A percentile compares a stretch with the other conserved stretches of the same genome.
Evolutionary conservation across 805 yeast genomes (phyloP).

Genomic region (Metschnikowia koreensis): DNA sequence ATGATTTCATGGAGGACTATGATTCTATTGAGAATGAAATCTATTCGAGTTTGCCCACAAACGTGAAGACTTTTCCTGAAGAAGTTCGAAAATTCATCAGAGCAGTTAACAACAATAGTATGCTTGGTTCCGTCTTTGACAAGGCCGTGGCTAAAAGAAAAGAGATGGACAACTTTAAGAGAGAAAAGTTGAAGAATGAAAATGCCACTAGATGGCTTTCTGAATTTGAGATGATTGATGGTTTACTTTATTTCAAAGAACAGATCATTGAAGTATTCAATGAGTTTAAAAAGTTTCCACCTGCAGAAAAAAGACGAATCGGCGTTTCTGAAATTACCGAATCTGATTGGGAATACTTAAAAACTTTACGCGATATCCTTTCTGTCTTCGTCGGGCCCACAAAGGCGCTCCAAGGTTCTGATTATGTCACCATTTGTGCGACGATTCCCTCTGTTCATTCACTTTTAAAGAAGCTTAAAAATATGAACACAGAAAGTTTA

Average conservation of each 20-base stretch:
- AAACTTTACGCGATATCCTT: constrained; percentile 1
- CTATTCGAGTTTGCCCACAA: background rate
- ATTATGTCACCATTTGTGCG: constrained; percentile 1
- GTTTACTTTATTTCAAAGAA: constrained; percentile 1
- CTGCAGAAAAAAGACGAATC: background rate
- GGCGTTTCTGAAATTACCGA: background rate
- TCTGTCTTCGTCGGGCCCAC: constrained; percentile 2
- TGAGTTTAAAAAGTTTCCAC: background rate
- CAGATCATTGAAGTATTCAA: constrained; percentile 1
- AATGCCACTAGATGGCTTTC: constrained; percentile 1
- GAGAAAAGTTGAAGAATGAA: background rate
- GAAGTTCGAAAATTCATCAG: background rate
- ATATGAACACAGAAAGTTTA: background rate
- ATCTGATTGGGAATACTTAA: background rate
- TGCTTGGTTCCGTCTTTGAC: constrained; percentile 1
- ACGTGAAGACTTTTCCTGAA: background rate
- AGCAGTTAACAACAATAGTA: background rate
- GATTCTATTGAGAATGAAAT: background rate
- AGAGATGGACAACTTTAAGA: background rate
- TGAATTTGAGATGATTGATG: constrained; percentile 1
- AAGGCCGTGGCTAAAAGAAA: constrained; percentile 2
- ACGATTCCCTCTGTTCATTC: constrained; percentile 5
- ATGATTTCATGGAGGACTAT: background rate
- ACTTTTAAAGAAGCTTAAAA: background rate
- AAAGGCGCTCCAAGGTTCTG: constrained; percentile 2